Evolutionary conservation across 164 flowering plant genomes (phyloP), one percentile per base, ranked within the genome.

Genomic region (Magnolia sinica): DNA sequence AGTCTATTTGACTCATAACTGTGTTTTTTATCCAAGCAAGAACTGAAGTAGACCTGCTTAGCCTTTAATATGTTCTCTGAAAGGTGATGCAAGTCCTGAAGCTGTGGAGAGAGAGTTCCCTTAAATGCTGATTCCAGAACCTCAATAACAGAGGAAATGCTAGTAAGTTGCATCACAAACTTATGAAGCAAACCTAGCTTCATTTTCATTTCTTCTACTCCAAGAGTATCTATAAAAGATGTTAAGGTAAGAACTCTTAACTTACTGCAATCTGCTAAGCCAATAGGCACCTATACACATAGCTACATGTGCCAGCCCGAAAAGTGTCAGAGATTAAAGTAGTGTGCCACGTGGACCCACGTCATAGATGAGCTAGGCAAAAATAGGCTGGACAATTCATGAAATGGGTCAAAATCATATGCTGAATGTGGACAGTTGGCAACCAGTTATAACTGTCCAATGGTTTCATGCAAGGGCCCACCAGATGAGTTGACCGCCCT

Each of bases 111-210:
- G 76, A 82, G 84, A 51, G 89, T 80, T 73, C 81, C 93, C 86
- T 85, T 89, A 70, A 94, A 89, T 37, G 98, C 92, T 79, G 91
- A 88, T 76, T 90, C 96, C 85, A 96, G 72, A 81, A 89, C 91
- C 70, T 94, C 98, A 68, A 94, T 85, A 82, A 94, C 95, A 83
- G 79, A 85, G 49, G 89, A 82, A 75, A 96, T 79, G 29, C 93
- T 96, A 79, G 84, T 74, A 51, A 96, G 82, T 74, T 88, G 88
- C 13, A 73, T 77, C 7, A 85, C 86, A 73, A 82, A 81, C 87
- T 87, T 92, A 7, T 79, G 82, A 77, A 96, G 91, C 61, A 78
- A 72, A 79, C 79, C 79, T 74, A 86, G 70, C 63, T 71, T 88
- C 70, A 22, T 65, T 74, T 81, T 84, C 94, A 94, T 91, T 82